Percentiles rank a stretch among this genome's conserved stretches.
phyloP scores from a whole-genome alignment of 768 basidiomycete genomes.

The Hebeloma cylindrosporum region DNA sequence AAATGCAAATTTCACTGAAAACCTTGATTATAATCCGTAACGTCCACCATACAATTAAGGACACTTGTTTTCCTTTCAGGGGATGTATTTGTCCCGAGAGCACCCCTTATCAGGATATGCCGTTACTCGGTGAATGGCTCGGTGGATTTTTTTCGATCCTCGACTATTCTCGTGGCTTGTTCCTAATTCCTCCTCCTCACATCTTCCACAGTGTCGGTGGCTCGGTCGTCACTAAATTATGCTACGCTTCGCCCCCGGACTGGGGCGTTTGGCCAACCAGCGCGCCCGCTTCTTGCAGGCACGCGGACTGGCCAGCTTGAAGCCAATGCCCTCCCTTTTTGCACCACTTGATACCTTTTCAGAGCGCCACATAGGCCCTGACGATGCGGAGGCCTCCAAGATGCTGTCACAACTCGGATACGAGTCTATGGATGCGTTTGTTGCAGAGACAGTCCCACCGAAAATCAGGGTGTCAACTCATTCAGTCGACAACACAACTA shows the following conservation, averaged over 20 bases:
- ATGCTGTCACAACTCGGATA: constrained; percentile 90
- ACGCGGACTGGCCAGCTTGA: constrained; percentile 60
- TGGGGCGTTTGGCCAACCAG: constrained; percentile 25
- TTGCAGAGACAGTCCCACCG: constrained; percentile 77
- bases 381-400: constrained; percentile 68
- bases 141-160: constrained; percentile 40
- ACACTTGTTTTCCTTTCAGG: constrained; percentile 12
- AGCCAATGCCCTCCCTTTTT: constrained; percentile 65
- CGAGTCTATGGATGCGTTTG: constrained; percentile 84
- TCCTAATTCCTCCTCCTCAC: constrained; percentile 22
- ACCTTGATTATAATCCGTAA: constrained; percentile 9
- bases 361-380: constrained; percentile 91
- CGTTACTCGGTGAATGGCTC: constrained; percentile 61
- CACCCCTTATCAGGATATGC: constrained; percentile 28
- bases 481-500: constrained; percentile 62
- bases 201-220: constrained; percentile 15
- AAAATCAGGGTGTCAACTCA: constrained; percentile 70
- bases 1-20: constrained; percentile 15
- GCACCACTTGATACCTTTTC: constrained; percentile 87
- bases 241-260: constrained; percentile 30
- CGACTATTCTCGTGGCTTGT: constrained; percentile 17
- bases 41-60: constrained; percentile 2
- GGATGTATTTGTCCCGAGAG: constrained; percentile 9
- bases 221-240: constrained; percentile 22
- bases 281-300: constrained; percentile 23